phyloP scores from a whole-genome alignment of 257 asterid genomes.

The Salvia rosmarinus region DNA sequence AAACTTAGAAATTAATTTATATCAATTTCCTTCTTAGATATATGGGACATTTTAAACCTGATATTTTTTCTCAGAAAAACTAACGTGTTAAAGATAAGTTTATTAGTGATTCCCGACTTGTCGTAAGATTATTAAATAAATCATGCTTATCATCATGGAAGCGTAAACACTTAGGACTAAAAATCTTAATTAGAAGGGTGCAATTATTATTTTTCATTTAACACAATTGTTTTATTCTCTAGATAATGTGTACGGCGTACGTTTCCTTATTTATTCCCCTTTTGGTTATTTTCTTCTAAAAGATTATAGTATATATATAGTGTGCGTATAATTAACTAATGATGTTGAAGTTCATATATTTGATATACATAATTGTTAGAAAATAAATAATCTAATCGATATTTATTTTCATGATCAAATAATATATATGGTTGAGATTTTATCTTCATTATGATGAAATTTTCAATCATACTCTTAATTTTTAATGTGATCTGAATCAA shows the following conservation, averaged over 20 bases:
- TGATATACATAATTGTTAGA: too few relatives aligned
- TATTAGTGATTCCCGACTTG: conserved; percentile 3
- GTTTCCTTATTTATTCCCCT: neutral
- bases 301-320: too few relatives aligned
- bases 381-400: too few relatives aligned
- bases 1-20: neutral
- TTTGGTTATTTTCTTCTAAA: neutral
- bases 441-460: too few relatives aligned
- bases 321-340: neutral
- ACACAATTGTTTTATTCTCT: too few relatives aligned
- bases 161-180: neutral
- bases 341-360: neutral
- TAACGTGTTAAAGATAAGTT: neutral
- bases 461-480: too few relatives aligned
- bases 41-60: too few relatives aligned
- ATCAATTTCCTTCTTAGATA: neutral
- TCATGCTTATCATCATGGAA: conserved; percentile 24
- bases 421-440: too few relatives aligned
- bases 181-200: too few relatives aligned
- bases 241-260: neutral
- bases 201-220: too few relatives aligned
- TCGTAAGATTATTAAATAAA: conserved; percentile 9
- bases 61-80: neutral
- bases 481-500: too few relatives aligned
- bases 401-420: too few relatives aligned